These are phyloP conservation scores for Vaccinium myrtillus DNA, from an alignment of 148 eudicot genomes.

Conservation along the genomic window DNA sequence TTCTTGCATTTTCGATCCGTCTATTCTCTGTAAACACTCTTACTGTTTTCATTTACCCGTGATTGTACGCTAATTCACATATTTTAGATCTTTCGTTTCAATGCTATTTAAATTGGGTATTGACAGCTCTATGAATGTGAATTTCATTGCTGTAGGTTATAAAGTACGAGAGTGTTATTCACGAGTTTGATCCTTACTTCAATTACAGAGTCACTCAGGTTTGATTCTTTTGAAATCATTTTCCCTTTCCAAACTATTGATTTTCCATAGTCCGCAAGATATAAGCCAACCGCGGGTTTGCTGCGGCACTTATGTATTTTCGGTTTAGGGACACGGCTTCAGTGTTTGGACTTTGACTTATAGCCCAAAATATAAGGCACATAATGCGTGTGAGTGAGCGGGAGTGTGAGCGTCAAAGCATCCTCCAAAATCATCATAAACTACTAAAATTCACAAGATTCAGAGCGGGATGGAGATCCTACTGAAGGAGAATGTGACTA, in stretches of 20 bases:
- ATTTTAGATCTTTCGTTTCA: slow-evolving; percentile 12
- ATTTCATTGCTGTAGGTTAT: slow-evolving; percentile 52
- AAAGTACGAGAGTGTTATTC: slow-evolving; percentile 92
- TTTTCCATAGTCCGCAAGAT: not conserved
- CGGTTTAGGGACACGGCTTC: no score
- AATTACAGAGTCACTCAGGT: slow-evolving; percentile 96
- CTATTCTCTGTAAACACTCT: slow-evolving; percentile 61
- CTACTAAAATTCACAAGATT: not conserved
- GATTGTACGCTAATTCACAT: no score
- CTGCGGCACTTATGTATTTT: no score
- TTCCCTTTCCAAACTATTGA: not conserved
- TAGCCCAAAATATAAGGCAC: not conserved
- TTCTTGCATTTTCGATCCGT: slow-evolving; percentile 94
- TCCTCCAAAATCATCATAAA: not conserved
- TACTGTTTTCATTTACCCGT: not conserved
- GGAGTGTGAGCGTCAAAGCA: not conserved
- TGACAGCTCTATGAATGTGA: not conserved
- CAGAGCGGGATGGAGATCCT: not conserved
- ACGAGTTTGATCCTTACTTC: slow-evolving; percentile 93
- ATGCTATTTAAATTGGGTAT: slow-evolving; percentile 21
- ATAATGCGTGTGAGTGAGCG: not conserved
- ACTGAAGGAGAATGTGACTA: not conserved
- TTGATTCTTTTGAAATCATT: not conserved
- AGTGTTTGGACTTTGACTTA: no score
- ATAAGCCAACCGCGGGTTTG: no score